Percentiles rank a stretch among this genome's conserved stretches.
Evolutionary conservation across 202 grass and related monocot species (phyloP).

Genomic region (Brachypodium distachyon): DNA sequence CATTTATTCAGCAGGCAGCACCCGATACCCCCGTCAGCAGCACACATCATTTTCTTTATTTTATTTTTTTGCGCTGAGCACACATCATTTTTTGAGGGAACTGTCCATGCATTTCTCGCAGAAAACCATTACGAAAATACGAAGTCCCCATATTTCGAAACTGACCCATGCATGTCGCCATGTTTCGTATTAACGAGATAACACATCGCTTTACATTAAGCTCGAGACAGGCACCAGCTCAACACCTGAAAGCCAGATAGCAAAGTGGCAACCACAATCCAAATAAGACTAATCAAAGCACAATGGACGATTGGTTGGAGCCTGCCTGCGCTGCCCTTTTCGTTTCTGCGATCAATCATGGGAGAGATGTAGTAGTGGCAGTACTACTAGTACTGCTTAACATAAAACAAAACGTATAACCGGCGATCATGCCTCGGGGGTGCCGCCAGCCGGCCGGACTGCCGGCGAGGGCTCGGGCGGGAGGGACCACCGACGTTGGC

Average conservation of each 20-base stretch:
- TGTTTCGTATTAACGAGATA: background rate
- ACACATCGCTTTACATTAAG: background rate
- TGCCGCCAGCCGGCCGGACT: background rate
- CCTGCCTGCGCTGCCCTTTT: background rate
- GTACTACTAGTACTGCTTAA: too few species aligned
- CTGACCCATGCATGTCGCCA: too few species aligned
- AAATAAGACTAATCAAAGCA: background rate
- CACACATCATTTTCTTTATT: too few species aligned
- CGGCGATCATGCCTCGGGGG: background rate
- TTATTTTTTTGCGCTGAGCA: too few species aligned
- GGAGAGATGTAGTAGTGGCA: too few species aligned
- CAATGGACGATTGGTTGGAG: constrained; percentile 6
- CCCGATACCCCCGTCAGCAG: too few species aligned
- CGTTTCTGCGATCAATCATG: background rate
- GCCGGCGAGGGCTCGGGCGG: constrained; percentile 13
- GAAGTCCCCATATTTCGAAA: background rate
- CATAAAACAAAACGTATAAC: constrained; percentile 1
- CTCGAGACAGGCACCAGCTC: background rate
- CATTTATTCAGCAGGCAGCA: background rate
- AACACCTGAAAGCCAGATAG: constrained; percentile 25
- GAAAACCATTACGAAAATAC: too few species aligned
- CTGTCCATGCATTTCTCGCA: too few species aligned
- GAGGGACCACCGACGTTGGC: background rate
- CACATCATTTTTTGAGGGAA: background rate
- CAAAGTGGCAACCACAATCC: constrained; percentile 7